Conservation (phyloP, 352 stramenopile species). For the Phytophthora citrophthora region DNA sequence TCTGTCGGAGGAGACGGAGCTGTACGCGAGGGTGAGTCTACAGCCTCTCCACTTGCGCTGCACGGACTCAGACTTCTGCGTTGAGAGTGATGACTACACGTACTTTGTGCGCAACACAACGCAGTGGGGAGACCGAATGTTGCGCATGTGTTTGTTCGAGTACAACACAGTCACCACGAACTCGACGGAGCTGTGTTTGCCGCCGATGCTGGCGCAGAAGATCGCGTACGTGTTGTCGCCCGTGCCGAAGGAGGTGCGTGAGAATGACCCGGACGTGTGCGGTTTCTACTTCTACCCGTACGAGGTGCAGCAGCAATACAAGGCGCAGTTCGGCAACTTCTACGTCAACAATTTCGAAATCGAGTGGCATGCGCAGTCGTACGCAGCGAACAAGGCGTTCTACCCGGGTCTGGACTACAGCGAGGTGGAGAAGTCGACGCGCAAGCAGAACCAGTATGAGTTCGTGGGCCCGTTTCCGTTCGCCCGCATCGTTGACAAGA, state of each 20-base stretch:
- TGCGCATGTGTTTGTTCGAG: slow-evolving; percentile 76
- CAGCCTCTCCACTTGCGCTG: slow-evolving; percentile 69
- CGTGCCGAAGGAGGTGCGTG: slow-evolving; percentile 52
- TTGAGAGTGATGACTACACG: slow-evolving; percentile 38
- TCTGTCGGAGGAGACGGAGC: slow-evolving; percentile 53
- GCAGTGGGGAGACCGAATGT: slow-evolving; percentile 68
- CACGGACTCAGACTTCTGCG: slow-evolving; percentile 53
- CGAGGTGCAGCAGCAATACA: slow-evolving; percentile 65
- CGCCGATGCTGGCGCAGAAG: slow-evolving; percentile 60
- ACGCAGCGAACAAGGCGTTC: slow-evolving; percentile 51
- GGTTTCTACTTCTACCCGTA: slow-evolving; percentile 84
- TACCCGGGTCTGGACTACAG: slow-evolving; percentile 68
- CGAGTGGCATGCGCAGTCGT: slow-evolving; percentile 73
- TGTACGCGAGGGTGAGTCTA: slow-evolving; percentile 68
- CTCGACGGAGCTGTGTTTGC: slow-evolving; percentile 68
- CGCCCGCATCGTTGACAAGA: slow-evolving; percentile 56
- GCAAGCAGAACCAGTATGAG: slow-evolving; percentile 67
- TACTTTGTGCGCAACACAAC: slow-evolving; percentile 76
- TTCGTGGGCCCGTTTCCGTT: slow-evolving; percentile 78
- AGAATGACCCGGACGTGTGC: slow-evolving; percentile 72
- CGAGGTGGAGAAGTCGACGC: slow-evolving; percentile 62
- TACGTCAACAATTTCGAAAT: slow-evolving; percentile 80
- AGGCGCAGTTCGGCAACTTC: slow-evolving; percentile 63
- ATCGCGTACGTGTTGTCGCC: slow-evolving; percentile 68
- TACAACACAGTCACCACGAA: slow-evolving; percentile 51